A percentile compares a stretch with the other conserved stretches of the same genome.
Evolutionary conservation across 768 basidiomycete genomes (phyloP).

Genomic region (Mycena pura): DNA sequence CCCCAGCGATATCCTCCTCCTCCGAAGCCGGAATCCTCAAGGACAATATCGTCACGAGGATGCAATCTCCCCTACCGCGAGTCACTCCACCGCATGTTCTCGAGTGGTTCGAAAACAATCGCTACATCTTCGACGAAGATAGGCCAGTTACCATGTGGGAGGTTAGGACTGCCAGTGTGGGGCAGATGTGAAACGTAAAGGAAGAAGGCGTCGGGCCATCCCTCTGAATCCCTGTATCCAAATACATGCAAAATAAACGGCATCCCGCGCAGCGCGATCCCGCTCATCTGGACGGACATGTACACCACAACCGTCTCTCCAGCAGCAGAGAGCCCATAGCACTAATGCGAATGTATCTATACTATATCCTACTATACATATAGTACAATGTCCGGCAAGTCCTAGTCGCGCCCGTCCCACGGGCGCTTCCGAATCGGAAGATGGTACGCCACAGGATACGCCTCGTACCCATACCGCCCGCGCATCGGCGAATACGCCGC

Average conservation of each 20-base stretch:
- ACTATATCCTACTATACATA: no score
- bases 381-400: no score
- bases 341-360: no score
- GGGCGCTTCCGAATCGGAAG: no score
- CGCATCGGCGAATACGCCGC: not conserved
- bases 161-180: not conserved
- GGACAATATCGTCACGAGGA: not conserved
- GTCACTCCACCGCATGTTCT: not conserved
- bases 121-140: not conserved
- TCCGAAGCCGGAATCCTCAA: not conserved
- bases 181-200: not conserved
- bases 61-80: not conserved
- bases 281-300: conserved; percentile 99
- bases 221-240: no score
- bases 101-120: not conserved
- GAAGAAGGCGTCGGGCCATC: not conserved
- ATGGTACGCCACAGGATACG: not conserved
- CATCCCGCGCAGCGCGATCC: conserved; percentile 86
- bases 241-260: no score
- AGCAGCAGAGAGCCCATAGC: no score
- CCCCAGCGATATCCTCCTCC: not conserved
- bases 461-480: not conserved
- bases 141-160: not conserved
- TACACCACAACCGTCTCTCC: conserved; percentile 91
- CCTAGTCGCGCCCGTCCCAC: no score